These are phyloP conservation scores for Pseudoscleropodium purum DNA, from an alignment of 225 moss, liverwort and hornwort genomes.

Conservation along the genomic window DNA sequence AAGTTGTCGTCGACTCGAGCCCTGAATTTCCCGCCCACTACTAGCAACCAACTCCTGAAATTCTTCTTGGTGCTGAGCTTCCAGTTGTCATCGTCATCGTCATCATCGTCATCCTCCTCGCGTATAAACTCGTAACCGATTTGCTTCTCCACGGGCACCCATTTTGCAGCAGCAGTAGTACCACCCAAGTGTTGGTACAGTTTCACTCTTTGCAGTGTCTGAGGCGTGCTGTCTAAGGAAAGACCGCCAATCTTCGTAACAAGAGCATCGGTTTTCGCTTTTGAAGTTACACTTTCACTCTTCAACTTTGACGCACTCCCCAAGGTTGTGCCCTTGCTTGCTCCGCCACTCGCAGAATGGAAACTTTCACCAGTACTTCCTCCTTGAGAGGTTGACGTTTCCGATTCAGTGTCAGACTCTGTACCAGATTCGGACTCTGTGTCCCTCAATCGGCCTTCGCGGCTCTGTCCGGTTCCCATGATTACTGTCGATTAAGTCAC, in stretches of 20 bases:
- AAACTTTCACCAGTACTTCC: conserved; percentile 54
- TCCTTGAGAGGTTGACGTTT: conserved; percentile 43
- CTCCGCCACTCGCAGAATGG: conserved; percentile 61
- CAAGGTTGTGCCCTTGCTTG: conserved; percentile 13
- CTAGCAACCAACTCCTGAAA: conserved; percentile 40
- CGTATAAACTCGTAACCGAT: conserved; percentile 69
- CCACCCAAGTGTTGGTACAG: conserved; percentile 68
- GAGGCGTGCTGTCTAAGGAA: conserved; percentile 23
- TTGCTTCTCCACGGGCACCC: conserved; percentile 64
- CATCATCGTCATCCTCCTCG: conserved; percentile 28
- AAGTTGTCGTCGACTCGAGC: conserved; percentile 32
- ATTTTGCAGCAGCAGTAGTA: conserved; percentile 39
- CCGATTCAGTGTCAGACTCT: conserved; percentile 31
- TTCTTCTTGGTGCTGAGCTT: conserved; percentile 32
- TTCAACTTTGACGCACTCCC: conserved; percentile 13
- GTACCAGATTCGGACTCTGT: conserved; percentile 57
- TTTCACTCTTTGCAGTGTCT: conserved; percentile 61
- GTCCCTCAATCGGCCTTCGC: conserved; percentile 62
- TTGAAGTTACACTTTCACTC: conserved; percentile 30
- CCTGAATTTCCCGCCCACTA: conserved; percentile 42
- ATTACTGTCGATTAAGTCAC: not conserved
- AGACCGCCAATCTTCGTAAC: conserved; percentile 61
- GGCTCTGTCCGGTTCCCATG: conserved; percentile 86
- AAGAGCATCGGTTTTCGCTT: conserved; percentile 47
- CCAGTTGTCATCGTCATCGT: conserved; percentile 53